Evolutionary conservation across 345 rosid genomes (phyloP).

Genomic region (Tarenaya hassleriana): DNA sequence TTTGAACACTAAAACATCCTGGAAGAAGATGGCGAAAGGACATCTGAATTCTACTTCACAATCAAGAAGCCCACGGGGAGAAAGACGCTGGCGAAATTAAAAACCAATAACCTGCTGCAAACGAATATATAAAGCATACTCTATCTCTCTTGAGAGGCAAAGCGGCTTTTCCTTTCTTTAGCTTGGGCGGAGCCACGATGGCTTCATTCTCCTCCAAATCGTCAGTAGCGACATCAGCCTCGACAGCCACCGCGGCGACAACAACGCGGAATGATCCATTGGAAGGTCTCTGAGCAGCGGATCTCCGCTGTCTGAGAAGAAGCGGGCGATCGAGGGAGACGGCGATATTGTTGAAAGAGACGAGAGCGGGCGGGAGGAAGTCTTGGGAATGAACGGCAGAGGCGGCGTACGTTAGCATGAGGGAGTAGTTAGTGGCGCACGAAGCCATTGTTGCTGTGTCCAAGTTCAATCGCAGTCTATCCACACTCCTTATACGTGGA

Average conservation of each 20-base stretch:
- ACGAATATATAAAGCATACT: conserved; percentile 33
- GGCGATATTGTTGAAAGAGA: conserved; percentile 36
- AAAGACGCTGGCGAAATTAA: background rate
- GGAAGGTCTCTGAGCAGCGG: conserved; percentile 14
- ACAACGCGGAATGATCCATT: conserved; percentile 21
- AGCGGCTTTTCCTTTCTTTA: conserved; percentile 85
- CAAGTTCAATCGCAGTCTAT: background rate
- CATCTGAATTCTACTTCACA: too few species aligned
- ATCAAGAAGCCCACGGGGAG: too few species aligned
- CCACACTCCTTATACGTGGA: background rate
- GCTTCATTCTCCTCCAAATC: conserved; percentile 33
- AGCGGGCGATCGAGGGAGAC: conserved; percentile 36
- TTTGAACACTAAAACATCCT: too few species aligned
- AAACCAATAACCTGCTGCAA: background rate
- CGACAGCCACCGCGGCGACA: conserved; percentile 45
- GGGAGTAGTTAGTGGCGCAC: conserved; percentile 40
- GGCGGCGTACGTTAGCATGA: conserved; percentile 45
- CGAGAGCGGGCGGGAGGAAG: conserved; percentile 38
- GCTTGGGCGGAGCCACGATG: conserved; percentile 42
- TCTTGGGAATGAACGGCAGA: conserved; percentile 48
- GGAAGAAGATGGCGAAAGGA: too few species aligned
- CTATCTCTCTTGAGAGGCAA: conserved; percentile 83
- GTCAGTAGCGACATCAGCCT: conserved; percentile 43
- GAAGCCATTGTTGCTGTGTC: conserved; percentile 45
- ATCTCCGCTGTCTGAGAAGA: conserved; percentile 26